A percentile compares a stretch with the other conserved stretches of the same genome.
Conservation (phyloP, 2,329 filamentous ascomycete genomes). For the Intubia oerlemansii region DNA sequence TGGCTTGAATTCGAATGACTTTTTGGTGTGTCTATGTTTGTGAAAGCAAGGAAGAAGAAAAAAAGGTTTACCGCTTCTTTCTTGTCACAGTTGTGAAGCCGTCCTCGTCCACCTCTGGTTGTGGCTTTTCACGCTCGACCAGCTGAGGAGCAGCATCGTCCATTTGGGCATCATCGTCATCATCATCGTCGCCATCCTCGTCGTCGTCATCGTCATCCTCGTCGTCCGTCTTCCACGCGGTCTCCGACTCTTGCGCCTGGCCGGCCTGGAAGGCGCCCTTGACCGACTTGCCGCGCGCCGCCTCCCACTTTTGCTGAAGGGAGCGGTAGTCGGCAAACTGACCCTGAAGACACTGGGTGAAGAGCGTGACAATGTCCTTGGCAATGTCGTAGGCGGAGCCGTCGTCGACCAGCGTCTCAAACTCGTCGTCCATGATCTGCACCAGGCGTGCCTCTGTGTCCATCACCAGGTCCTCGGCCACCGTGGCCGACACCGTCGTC, state of each 20-base stretch:
- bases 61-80: slow-evolving; percentile 33
- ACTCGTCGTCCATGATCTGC: slow-evolving; percentile 89
- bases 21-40: too few species aligned
- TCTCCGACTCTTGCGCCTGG: slow-evolving; percentile 33
- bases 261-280: slow-evolving; percentile 31
- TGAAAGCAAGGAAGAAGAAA: too few species aligned
- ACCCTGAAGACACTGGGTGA: slow-evolving; percentile 41
- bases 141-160: slow-evolving; percentile 42
- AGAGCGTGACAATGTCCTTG: slow-evolving; percentile 45
- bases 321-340: slow-evolving; percentile 42
- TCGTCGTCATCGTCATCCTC: slow-evolving; percentile 31
- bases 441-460: slow-evolving; percentile 72
- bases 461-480: slow-evolving; percentile 36
- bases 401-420: slow-evolving; percentile 82
- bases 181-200: slow-evolving; percentile 30
- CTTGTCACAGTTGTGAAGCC: slow-evolving; percentile 58
- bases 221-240: slow-evolving; percentile 35
- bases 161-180: slow-evolving; percentile 36
- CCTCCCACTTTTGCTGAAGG: slow-evolving; percentile 41
- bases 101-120: slow-evolving; percentile 59
- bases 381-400: slow-evolving; percentile 62
- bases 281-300: slow-evolving; percentile 36
- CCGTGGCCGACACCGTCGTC: slow-evolving; percentile 1
- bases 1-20: too few species aligned
- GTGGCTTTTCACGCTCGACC: slow-evolving; percentile 35